These are phyloP conservation scores for Cyclostephanos invisitatus DNA, from an alignment of 108 stramenopile species.

Conservation along the genomic window DNA sequence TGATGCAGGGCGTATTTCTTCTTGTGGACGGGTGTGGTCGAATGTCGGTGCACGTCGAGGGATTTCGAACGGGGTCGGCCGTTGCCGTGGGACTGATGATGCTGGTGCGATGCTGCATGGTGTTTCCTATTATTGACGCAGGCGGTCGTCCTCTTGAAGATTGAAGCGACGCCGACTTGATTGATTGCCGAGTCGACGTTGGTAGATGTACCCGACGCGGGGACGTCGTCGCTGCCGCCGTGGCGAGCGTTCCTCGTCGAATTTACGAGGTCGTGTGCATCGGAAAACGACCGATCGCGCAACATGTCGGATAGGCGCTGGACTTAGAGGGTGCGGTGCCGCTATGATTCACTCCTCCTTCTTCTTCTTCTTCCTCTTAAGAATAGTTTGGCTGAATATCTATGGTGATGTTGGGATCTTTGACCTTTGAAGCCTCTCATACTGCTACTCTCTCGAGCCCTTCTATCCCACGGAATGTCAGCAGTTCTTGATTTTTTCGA, in stretches of 20 bases:
- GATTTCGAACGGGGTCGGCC: conserved; percentile 1
- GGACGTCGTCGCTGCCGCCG: neutral
- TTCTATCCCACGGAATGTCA: too few species aligned
- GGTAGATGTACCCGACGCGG: neutral
- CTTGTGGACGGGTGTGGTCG: neutral
- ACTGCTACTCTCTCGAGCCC: too few species aligned
- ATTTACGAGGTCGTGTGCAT: neutral
- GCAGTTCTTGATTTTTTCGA: too few species aligned
- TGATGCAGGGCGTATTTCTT: conserved; percentile 6
- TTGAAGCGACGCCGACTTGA: neutral
- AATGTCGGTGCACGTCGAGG: conserved; percentile 1
- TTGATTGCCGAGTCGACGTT: neutral
- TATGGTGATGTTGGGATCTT: too few species aligned
- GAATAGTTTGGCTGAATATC: too few species aligned
- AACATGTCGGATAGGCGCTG: too few species aligned
- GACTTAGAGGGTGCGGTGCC: too few species aligned
- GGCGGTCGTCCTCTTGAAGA: neutral
- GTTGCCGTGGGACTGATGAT: neutral
- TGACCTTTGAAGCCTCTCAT: too few species aligned
- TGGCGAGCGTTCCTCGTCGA: neutral
- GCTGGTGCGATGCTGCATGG: neutral
- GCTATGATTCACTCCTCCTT: too few species aligned
- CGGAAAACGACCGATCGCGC: conserved; percentile 6
- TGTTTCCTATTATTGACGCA: neutral
- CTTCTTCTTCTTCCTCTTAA: too few species aligned